These are phyloP conservation scores for Boehmeria nivea DNA, from an alignment of 306 rosid genomes.

Conservation along the genomic window DNA sequence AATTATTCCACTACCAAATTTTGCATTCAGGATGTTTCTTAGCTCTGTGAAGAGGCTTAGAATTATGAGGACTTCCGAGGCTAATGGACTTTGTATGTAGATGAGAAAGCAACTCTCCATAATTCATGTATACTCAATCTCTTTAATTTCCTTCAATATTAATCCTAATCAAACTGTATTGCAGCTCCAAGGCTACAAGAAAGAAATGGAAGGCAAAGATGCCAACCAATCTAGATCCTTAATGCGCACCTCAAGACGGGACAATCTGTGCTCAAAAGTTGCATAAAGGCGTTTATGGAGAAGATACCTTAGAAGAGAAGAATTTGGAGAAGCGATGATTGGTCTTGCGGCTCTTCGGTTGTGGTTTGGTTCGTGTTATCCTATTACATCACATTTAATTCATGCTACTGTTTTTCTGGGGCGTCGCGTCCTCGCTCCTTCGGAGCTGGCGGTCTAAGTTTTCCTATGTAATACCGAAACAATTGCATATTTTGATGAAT, in stretches of 20 bases:
- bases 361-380: constrained; percentile 31
- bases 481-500: constrained; percentile 27
- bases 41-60: constrained; percentile 77
- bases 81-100: constrained; percentile 66
- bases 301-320: constrained; percentile 29
- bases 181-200: constrained; percentile 70
- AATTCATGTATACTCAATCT: neutral
- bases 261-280: constrained; percentile 26
- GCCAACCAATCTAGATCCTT: constrained; percentile 39
- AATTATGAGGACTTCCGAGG: constrained; percentile 81
- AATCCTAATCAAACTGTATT: constrained; percentile 25
- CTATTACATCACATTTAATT: constrained; percentile 21
- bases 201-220: constrained; percentile 50
- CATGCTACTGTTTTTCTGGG: constrained; percentile 18
- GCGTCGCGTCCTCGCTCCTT: constrained; percentile 23
- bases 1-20: neutral
- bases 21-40: constrained; percentile 71
- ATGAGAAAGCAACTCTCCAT: constrained; percentile 14
- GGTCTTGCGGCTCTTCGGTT: constrained; percentile 23
- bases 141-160: constrained; percentile 8
- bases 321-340: constrained; percentile 33
- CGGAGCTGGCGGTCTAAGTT: constrained; percentile 28
- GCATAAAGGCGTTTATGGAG: constrained; percentile 19
- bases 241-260: constrained; percentile 22
- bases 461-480: constrained; percentile 19